These are phyloP conservation scores for Mrakia frigida DNA, from an alignment of 768 basidiomycete species.

Conservation along the genomic window DNA sequence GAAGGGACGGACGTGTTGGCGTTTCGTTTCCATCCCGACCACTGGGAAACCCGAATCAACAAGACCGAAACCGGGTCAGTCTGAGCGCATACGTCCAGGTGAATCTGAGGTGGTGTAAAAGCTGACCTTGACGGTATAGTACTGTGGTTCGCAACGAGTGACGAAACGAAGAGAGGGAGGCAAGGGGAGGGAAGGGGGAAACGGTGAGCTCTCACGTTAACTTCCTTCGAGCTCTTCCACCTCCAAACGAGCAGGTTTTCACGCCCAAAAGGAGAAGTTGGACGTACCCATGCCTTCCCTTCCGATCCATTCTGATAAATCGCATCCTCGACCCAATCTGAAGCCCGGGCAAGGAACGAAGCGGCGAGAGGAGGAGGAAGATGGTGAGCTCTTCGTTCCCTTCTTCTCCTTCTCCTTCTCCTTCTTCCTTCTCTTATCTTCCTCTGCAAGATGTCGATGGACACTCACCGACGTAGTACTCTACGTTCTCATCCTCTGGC, in stretches of 20 bases:
- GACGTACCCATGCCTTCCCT: background rate
- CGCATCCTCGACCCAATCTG: background rate
- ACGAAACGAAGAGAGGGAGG: background rate
- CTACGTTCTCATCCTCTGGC: background rate
- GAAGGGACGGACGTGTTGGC: constrained; percentile 6
- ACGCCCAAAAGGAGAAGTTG: background rate
- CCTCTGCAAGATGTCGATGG: too few relatives aligned
- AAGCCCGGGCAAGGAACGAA: background rate
- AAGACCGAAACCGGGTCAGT: background rate
- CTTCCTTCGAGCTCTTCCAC: background rate
- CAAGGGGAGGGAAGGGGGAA: background rate
- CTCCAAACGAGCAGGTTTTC: background rate
- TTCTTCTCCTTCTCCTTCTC: background rate
- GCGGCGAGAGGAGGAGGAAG: background rate
- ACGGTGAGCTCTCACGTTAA: background rate
- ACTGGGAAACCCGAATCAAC: background rate
- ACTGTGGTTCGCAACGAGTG: background rate
- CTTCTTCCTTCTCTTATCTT: too few relatives aligned
- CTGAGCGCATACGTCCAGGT: too few relatives aligned
- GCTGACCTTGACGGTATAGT: constrained; percentile 5
- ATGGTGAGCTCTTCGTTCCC: background rate
- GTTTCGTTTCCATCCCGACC: background rate
- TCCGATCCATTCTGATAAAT: background rate
- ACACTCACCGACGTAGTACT: background rate
- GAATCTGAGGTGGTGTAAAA: background rate